phyloP scores from a whole-genome alignment of 2,329 filamentous ascomycete genomes.

The Colletotrichum higginsianum region DNA sequence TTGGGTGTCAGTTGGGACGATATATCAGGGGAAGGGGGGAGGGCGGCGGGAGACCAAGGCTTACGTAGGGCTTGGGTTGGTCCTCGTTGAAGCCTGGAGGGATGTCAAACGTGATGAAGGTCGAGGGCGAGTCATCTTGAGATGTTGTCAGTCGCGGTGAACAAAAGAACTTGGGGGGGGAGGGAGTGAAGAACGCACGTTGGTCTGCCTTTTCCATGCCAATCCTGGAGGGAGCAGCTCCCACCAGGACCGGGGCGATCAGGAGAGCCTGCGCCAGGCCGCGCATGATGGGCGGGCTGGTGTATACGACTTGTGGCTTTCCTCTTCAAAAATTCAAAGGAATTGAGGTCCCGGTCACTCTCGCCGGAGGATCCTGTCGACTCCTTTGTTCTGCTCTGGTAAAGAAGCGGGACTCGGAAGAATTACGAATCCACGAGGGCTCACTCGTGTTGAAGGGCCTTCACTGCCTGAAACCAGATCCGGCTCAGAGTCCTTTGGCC shows the following conservation, averaged over 20 bases:
- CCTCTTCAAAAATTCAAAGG: no score
- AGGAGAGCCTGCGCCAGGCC: conserved; percentile 48
- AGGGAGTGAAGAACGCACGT: conserved; percentile 3
- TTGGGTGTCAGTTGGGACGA: conserved; percentile 15
- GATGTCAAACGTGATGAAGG: conserved; percentile 42
- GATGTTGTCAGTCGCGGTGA: background rate
- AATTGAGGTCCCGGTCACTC: no score
- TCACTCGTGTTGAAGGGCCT: no score
- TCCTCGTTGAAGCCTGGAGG: conserved; percentile 34
- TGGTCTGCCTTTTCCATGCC: conserved; percentile 16
- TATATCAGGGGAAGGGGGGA: background rate
- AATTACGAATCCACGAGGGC: no score
- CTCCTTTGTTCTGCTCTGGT: no score
- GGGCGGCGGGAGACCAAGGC: background rate
- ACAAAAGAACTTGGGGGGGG: background rate
- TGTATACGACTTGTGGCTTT: background rate
- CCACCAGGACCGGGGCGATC: conserved; percentile 54
- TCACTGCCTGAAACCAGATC: no score
- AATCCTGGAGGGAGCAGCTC: conserved; percentile 44
- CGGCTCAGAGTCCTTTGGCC: background rate
- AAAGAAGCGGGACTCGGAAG: no score
- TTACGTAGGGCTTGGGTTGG: conserved; percentile 30
- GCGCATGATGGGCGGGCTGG: conserved; percentile 31
- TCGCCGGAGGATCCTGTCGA: no score
- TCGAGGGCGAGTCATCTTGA: conserved; percentile 33